Base-by-base conservation (phyloP, 371 early-diverging fungal species). In the Batkoa obscura region DNA sequence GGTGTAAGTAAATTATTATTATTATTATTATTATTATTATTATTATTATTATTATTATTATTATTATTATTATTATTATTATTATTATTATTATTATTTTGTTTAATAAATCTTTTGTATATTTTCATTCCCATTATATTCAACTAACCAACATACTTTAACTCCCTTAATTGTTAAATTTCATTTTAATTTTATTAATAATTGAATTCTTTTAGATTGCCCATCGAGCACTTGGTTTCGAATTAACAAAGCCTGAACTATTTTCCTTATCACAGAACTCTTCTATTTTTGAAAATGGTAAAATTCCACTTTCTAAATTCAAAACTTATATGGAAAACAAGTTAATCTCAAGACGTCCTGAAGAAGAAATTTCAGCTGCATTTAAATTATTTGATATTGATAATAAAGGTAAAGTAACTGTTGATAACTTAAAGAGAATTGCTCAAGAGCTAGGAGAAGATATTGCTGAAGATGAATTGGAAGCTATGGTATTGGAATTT, bases 401-500 rank as follows among this genome's bases (percentile, higher is more conserved):
- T 59, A 63, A 63, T 41, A 73, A 74, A 4, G 86, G 86, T 17
- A 66, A 68, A 38, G 86, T 86, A 33, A 68, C 76, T 2, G 61
- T 75, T 34, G 45, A 71, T 4, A 77, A 76, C 60, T 62, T 86
- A 51, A 66, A 79, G 38, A 66, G 78, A 3, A 75, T 86, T 42
- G 84, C 86, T 0, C 72, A 75, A 47, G 86, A 86, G 62, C 73
- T 86, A 43, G 86, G 84, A 30, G 86, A 86, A 66, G 71, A 66
- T 46, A 62, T 86, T 50, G 74, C 75, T 43, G 83, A 86, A 41
- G 81, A 81, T 2, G 84, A 84, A 63, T 61, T 84, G 42, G 73
- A 78, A 58, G 79, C 81, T 9, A 84, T 84, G 85, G 76, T 84
- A 56, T 84, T 86, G 33, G 85, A 83, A 71, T 86, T 86, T 74